phyloP scores from a whole-genome alignment of 768 basidiomycete genomes.

The Suillus occidentalis region DNA sequence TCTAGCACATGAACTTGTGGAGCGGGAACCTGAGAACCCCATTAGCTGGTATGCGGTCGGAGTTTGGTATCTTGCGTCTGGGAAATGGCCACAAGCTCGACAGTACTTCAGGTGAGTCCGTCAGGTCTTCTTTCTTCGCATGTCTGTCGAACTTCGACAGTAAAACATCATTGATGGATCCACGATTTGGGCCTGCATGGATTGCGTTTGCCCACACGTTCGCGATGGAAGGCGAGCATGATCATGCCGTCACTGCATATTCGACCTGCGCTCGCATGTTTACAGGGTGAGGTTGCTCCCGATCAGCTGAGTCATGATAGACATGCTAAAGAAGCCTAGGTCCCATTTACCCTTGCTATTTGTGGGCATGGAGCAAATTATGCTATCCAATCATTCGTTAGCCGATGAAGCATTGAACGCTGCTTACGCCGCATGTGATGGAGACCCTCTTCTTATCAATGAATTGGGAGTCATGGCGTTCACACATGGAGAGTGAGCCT shows the following conservation, averaged over 20 bases:
- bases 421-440: conserved; percentile 76
- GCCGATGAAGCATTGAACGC: conserved; percentile 90
- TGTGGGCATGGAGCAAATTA: conserved; percentile 98
- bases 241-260: conserved; percentile 97
- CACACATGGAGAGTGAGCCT: conserved; percentile 75
- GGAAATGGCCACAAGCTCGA: conserved; percentile 88
- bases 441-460: conserved; percentile 87
- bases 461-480: conserved; percentile 93
- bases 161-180: conserved; percentile 96
- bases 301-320: not conserved
- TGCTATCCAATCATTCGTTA: conserved; percentile 73
- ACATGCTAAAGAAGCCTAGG: conserved; percentile 44
- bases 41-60: conserved; percentile 99
- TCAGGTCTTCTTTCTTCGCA: not conserved
- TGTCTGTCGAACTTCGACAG: conserved; percentile 39
- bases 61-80: conserved; percentile 88
- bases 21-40: conserved; percentile 88
- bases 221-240: conserved; percentile 96
- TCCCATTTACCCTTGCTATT: conserved; percentile 94
- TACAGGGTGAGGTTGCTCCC: conserved; percentile 67
- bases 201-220: conserved; percentile 97
- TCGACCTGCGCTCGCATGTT: conserved; percentile 96
- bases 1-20: conserved; percentile 93
- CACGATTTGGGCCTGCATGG: conserved; percentile 96
- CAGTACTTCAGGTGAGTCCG: conserved; percentile 87